Evolutionary conservation across 176 grass and related monocot genomes (phyloP), one percentile per base, ranked within the genome.

Genomic region (Cenchrus americanus): DNA sequence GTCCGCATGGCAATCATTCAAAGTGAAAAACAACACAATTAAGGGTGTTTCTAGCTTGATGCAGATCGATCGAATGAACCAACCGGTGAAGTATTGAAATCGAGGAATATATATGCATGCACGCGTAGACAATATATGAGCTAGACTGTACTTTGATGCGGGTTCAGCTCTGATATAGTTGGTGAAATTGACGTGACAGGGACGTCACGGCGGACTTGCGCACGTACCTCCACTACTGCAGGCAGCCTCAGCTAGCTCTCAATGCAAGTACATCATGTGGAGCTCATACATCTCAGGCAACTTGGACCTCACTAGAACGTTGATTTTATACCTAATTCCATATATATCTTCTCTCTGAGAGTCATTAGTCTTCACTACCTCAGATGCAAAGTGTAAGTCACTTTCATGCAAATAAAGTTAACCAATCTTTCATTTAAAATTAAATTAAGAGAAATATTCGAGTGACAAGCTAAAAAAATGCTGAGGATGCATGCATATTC

Each of bases 231-330:
- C 23, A 19, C 76, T 34, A 62, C 75, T 51, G 34, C 51, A 66
- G 77, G 77, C 46, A 14, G 61, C 18, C 77, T 80, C 61, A 49
- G 49, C 76, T 21, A 21, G 18, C 53, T 66, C 43, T 78, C 14
- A 49, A 54, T 53, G 71, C 49, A 59, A 59, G 74, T 77, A 77
- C 74, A 77, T 44, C 74, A 77, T 44, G 74, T 57, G 54, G 21
- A 23, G 32, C 18, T 77, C 54, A 61, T 54, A 57, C 27, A 17
- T 21, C 8, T 42, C 37, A 13, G 18, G 43, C 43, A 48, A 23
- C 43, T 71, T 48, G n/a, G 24, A 48, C 21, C 68, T 71, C n/a
- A 24, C 43, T 24, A 11, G 68, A 48, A 24, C 4, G 2, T 24
- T 48, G 68, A 24, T 71, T 70, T 18, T 15, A 18, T 47, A 70